Base-by-base conservation (phyloP, 352 stramenopile species). In the Phytophthora citrophthora region DNA sequence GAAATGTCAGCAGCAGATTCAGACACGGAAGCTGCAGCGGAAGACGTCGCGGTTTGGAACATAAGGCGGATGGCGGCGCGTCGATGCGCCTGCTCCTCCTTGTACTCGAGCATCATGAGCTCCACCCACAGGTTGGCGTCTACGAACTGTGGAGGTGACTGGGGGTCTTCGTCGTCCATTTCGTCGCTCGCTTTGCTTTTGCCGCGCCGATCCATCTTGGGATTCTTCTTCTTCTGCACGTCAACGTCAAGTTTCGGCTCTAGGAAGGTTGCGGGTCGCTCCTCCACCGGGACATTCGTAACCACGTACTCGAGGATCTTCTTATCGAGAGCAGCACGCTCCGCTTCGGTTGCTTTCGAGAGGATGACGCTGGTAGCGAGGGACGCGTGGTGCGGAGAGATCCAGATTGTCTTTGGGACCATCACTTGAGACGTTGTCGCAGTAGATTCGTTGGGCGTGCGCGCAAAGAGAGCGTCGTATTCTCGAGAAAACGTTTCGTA, bases 91-190 rank as follows among this genome's bases (percentile, higher is more conserved):
- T 98, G 92, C 58, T 98, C 93, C 50, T 96, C 89, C 31, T 95
- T 94, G 70, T 97, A 97, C 69, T 97, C 87, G 46, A 91, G 77
- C 79, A 95, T 89, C 85, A 95, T 93, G n/a, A 94, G 69, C 31
- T 93, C 82, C 3, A 94, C 66, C 87, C 87, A 95, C 2, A 93
- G 60, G 31, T 90, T 79, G 1, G 86, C 87, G 16, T 95, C 87
- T 0, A 95, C 68, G 24, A 92, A 93, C 44, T 89, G 79, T 13
- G 57, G 54, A 0, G 40, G 27, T 5, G 40, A 8, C 1, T 34
- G 39, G 16, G 31, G 18, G 13, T 57, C 40, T 12, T n/a, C 40
- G 27, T 52, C 24, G 29, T 23, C 38, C 2, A 39, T 20, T 20
- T 72, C 46, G 20, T 64, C 59, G 12, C 8, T n/a, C 5, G 48